A percentile compares a stretch with the other conserved stretches of the same genome.
These are phyloP conservation scores for Serendipita sp. DNA, from an alignment of 768 basidiomycete genomes.

Conservation along the genomic window DNA sequence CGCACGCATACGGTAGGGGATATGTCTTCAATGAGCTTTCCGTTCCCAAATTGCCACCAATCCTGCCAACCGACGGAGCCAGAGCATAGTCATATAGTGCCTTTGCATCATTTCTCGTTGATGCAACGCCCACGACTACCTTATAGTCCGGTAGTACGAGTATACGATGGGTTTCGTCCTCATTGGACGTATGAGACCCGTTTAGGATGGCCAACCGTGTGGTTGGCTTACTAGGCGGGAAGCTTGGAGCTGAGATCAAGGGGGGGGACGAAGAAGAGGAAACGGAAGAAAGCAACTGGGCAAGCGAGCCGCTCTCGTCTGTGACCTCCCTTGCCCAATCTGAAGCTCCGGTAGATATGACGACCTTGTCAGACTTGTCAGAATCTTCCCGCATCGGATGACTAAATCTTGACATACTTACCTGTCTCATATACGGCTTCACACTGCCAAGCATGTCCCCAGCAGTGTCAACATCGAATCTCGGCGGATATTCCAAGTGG, in stretches of 20 bases:
- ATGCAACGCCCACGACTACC: constrained; percentile 56
- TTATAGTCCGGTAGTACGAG: constrained; percentile 89
- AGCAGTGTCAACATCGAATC: constrained; percentile 65
- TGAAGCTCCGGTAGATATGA: constrained; percentile 78
- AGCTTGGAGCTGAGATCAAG: constrained; percentile 18
- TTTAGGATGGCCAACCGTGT: constrained; percentile 59
- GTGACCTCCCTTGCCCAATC: constrained; percentile 82
- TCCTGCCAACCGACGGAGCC: constrained; percentile 34
- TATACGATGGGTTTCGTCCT: constrained; percentile 53
- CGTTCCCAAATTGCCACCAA: constrained; percentile 23
- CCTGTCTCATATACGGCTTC: constrained; percentile 72
- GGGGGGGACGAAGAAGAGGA: constrained; percentile 20
- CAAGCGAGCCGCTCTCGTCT: constrained; percentile 52
- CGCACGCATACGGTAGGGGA: constrained; percentile 78
- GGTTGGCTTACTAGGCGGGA: constrained; percentile 18
- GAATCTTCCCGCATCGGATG: not conserved
- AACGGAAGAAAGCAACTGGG: constrained; percentile 24
- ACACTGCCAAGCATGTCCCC: constrained; percentile 73
- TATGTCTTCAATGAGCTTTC: constrained; percentile 39
- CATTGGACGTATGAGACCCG: constrained; percentile 61
- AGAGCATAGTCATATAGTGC: constrained; percentile 51
- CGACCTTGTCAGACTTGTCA: constrained; percentile 34
- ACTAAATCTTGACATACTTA: constrained; percentile 11
- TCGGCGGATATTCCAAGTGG: constrained; percentile 57
- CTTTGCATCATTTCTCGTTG: constrained; percentile 47